Evolutionary conservation across 177 flowering plant species (phyloP).

Genomic region (Vitis hybrid): DNA sequence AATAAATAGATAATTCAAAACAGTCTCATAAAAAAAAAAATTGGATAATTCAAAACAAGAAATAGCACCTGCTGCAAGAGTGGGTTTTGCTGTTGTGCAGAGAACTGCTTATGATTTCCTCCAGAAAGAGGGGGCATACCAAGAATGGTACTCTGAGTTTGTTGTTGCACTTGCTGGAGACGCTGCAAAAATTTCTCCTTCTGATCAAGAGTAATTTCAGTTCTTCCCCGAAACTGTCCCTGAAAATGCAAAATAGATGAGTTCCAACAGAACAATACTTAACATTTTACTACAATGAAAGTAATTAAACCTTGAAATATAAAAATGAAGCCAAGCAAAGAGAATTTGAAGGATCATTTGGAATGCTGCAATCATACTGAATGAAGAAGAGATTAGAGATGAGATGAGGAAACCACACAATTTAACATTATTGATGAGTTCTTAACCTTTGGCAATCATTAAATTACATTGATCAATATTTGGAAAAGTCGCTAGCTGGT

Average conservation of each 20-base stretch:
- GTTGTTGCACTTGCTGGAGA: conserved; percentile 87
- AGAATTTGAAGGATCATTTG: no score
- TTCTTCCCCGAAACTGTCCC: conserved; percentile 87
- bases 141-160: conserved; percentile 61
- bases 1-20: neutral
- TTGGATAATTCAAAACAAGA: neutral
- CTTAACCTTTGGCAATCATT: no score
- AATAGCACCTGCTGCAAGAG: conserved; percentile 77
- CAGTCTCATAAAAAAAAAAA: neutral
- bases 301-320: no score
- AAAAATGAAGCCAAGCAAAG: no score
- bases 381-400: no score
- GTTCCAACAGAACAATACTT: no score
- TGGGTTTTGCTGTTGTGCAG: conserved; percentile 75
- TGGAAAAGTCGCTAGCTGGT: no score
- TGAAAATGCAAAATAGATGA: conserved; percentile 17
- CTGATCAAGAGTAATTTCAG: conserved; percentile 95
- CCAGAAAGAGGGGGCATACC: conserved; percentile 67
- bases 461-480: no score
- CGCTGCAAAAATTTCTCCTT: conserved; percentile 86
- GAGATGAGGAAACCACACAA: no score
- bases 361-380: no score
- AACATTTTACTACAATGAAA: no score
- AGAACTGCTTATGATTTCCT: conserved; percentile 68
- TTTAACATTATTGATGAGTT: neutral